These are phyloP conservation scores for Lodderomyces margitis DNA, from an alignment of 1,139 yeast species.

Conservation along the genomic window DNA sequence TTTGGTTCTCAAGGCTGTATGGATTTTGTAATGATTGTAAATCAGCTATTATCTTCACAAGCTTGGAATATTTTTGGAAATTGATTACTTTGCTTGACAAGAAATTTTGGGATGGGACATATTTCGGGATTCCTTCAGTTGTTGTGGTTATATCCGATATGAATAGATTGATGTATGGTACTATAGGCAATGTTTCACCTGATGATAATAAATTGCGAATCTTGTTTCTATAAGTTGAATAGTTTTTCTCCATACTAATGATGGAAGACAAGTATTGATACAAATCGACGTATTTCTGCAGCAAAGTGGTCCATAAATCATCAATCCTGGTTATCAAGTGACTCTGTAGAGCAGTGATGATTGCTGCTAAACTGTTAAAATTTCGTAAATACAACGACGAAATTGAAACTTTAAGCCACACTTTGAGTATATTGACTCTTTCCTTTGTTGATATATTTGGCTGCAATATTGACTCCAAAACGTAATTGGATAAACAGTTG, in stretches of 20 bases:
- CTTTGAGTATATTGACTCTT: slow-evolving; percentile 61
- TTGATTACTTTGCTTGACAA: slow-evolving; percentile 65
- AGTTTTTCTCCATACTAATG: slow-evolving; percentile 83
- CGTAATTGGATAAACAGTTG: slow-evolving; percentile 78
- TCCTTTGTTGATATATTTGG: slow-evolving; percentile 49
- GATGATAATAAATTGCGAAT: slow-evolving; percentile 55
- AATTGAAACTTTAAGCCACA: slow-evolving; percentile 83
- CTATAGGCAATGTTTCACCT: slow-evolving; percentile 54
- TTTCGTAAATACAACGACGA: slow-evolving; percentile 80
- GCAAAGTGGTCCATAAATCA: slow-evolving; percentile 63
- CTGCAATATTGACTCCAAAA: slow-evolving; percentile 70
- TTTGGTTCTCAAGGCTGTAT: slow-evolving; percentile 25
- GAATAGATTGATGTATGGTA: slow-evolving; percentile 83
- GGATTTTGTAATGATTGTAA: slow-evolving; percentile 74
- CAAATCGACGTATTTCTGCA: slow-evolving; percentile 63
- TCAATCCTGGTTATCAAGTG: slow-evolving; percentile 71
- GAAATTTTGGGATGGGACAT: slow-evolving; percentile 59
- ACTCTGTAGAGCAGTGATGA: slow-evolving; percentile 80
- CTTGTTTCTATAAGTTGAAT: slow-evolving; percentile 68
- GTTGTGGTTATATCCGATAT: slow-evolving; percentile 86
- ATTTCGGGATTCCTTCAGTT: slow-evolving; percentile 80
- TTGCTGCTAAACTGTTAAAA: slow-evolving; percentile 86
- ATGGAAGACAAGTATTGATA: slow-evolving; percentile 68
- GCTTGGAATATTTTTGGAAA: slow-evolving; percentile 76
- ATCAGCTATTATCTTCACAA: slow-evolving; percentile 73